Conservation (phyloP, 345 rosid species). For the Populus nigra region DNA sequence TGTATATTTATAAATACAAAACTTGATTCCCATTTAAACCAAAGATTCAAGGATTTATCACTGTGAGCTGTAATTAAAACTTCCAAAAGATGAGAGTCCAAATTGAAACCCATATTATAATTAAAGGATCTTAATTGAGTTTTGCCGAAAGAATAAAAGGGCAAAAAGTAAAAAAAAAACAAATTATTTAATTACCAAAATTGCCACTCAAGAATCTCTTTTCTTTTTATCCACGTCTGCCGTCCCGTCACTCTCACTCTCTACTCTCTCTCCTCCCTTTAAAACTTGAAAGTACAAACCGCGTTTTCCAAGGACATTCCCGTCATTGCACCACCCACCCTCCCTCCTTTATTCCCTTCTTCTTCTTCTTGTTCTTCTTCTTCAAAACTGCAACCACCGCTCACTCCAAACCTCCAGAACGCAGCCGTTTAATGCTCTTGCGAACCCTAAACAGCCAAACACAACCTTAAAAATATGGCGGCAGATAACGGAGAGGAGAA, state of each 20-base stretch:
- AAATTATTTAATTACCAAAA: not conserved
- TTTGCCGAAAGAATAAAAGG: too few species aligned
- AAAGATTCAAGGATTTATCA: too few species aligned
- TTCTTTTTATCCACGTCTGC: not conserved
- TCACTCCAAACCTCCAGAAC: not conserved
- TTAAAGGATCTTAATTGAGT: not conserved
- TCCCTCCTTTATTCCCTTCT: not conserved
- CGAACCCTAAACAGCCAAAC: not conserved
- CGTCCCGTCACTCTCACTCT: not conserved
- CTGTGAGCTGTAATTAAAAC: too few species aligned
- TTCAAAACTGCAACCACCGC: not conserved
- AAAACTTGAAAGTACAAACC: not conserved
- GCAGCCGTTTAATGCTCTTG: not conserved
- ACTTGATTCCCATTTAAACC: too few species aligned
- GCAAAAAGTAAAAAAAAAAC: too few species aligned
- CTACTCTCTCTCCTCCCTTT: not conserved
- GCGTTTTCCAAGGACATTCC: not conserved
- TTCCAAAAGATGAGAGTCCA: not conserved
- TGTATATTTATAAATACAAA: too few species aligned
- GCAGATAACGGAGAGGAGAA: slow-evolving; percentile 84
- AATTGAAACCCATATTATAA: not conserved
- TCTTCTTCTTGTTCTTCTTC: not conserved
- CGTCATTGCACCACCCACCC: not conserved
- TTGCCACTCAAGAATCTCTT: not conserved
- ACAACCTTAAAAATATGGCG: slow-evolving; percentile 20